Percentiles rank a stretch among this genome's conserved stretches.
phyloP scores from a whole-genome alignment of 306 rosid genomes.

The Fagus sylvatica region DNA sequence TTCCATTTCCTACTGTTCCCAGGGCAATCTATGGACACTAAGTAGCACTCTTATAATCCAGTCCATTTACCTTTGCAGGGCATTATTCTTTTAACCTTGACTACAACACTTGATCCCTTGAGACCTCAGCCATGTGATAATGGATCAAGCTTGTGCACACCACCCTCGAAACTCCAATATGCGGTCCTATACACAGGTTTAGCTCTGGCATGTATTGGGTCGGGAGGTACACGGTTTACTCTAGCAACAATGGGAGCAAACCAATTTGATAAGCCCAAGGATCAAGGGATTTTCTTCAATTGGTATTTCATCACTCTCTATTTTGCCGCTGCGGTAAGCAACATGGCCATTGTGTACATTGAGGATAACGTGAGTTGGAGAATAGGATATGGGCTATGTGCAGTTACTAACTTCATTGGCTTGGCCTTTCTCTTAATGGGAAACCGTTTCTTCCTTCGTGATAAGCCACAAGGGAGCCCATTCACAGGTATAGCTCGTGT shows the following conservation, averaged over 20 bases:
- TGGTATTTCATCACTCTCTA: conserved; percentile 26
- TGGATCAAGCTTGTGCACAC: conserved; percentile 9
- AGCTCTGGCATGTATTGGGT: conserved; percentile 13
- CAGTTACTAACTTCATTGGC: conserved; percentile 2
- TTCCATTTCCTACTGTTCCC: too few relatives aligned
- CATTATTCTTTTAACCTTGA: conserved; percentile 7
- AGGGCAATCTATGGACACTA: too few relatives aligned
- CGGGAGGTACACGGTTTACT: conserved; percentile 22
- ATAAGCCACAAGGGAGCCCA: conserved; percentile 26
- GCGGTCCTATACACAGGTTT: conserved; percentile 9
- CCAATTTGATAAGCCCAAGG: conserved; percentile 19
- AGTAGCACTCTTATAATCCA: neutral
- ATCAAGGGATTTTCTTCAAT: conserved; percentile 34
- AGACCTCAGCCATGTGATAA: conserved; percentile 21
- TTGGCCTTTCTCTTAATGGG: conserved; percentile 14
- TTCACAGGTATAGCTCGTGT: conserved; percentile 10
- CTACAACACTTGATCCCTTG: conserved; percentile 16
- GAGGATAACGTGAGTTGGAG: conserved; percentile 25
- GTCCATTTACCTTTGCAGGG: conserved; percentile 14
- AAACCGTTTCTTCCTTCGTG: conserved; percentile 11
- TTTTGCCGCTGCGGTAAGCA: neutral
- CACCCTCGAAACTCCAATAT: conserved; percentile 13
- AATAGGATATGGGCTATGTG: conserved; percentile 18
- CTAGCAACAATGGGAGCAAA: conserved; percentile 31
- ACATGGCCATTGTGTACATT: conserved; percentile 25